Percentiles rank a stretch among this genome's conserved stretches.
phyloP scores from a whole-genome alignment of 768 basidiomycete species.

The Amanita thiersii region DNA sequence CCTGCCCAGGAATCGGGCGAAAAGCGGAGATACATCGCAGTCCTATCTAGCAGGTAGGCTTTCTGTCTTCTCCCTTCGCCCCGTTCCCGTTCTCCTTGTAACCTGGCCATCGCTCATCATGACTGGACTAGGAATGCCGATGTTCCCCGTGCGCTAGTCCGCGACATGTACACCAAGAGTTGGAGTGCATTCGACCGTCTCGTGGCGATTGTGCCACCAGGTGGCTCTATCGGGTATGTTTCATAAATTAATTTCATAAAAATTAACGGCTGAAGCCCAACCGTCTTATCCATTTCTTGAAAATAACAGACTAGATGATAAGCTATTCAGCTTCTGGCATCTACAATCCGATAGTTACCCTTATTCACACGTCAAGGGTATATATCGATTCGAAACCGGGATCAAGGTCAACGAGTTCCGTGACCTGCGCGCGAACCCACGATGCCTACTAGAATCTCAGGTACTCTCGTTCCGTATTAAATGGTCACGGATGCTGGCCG shows the following conservation, averaged over 20 bases:
- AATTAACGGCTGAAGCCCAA: no score
- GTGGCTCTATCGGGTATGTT: constrained; percentile 78
- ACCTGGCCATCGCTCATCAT: no score
- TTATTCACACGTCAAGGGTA: constrained; percentile 73
- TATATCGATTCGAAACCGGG: constrained; percentile 83
- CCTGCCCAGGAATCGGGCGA: constrained; percentile 73
- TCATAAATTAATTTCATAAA: no score
- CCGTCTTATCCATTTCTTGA: no score
- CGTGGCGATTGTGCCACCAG: constrained; percentile 84
- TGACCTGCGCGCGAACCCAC: constrained; percentile 82
- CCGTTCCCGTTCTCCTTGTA: neutral
- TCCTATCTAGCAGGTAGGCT: constrained; percentile 58
- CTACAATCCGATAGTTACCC: constrained; percentile 74
- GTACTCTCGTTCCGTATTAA: constrained; percentile 75
- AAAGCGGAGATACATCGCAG: constrained; percentile 66
- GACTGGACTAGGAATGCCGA: constrained; percentile 59
- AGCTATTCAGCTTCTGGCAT: constrained; percentile 86
- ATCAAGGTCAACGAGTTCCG: constrained; percentile 85
- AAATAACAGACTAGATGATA: constrained; percentile 85
- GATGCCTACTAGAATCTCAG: constrained; percentile 79
- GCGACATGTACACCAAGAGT: constrained; percentile 89
- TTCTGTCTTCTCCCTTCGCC: neutral
- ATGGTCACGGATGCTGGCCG: constrained; percentile 66
- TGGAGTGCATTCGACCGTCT: constrained; percentile 90
- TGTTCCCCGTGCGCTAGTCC: constrained; percentile 74